These are phyloP conservation scores for Picea glauca DNA, from an alignment of 75 land plant genomes.

Conservation along the genomic window DNA sequence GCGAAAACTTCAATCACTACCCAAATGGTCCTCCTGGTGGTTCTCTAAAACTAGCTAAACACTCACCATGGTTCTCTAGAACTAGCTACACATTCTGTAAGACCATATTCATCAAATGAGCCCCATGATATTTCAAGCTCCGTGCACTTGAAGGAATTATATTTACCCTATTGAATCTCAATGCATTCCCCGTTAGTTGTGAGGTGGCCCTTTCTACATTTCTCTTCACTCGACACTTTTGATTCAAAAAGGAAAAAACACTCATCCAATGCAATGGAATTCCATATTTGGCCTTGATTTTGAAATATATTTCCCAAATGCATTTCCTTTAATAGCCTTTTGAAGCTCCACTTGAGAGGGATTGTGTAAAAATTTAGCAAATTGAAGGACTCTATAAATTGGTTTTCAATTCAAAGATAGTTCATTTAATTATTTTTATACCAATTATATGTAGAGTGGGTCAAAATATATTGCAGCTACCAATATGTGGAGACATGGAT, in stretches of 20 bases:
- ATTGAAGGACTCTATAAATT: constrained; percentile 32
- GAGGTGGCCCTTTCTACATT: constrained; percentile 60
- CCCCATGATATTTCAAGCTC: constrained; percentile 93
- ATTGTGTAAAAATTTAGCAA: constrained; percentile 78
- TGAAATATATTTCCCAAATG: constrained; percentile 93
- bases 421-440: not conserved
- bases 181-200: constrained; percentile 31
- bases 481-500: constrained; percentile 37
- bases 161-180: constrained; percentile 51
- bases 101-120: constrained; percentile 77
- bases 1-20: constrained; percentile 27
- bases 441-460: not conserved
- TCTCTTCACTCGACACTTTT: constrained; percentile 69
- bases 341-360: constrained; percentile 73
- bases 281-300: constrained; percentile 90
- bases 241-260: constrained; percentile 86
- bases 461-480: not conserved
- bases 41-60: not conserved
- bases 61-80: constrained; percentile 24
- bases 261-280: constrained; percentile 87
- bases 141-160: constrained; percentile 96
- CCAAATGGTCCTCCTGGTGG: constrained; percentile 13
- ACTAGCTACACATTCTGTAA: constrained; percentile 29
- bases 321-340: constrained; percentile 85
- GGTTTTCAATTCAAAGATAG: not conserved